These are phyloP conservation scores for Chaetomiaceae sp. DNA, from an alignment of 2,329 filamentous ascomycete genomes.

Conservation along the genomic window DNA sequence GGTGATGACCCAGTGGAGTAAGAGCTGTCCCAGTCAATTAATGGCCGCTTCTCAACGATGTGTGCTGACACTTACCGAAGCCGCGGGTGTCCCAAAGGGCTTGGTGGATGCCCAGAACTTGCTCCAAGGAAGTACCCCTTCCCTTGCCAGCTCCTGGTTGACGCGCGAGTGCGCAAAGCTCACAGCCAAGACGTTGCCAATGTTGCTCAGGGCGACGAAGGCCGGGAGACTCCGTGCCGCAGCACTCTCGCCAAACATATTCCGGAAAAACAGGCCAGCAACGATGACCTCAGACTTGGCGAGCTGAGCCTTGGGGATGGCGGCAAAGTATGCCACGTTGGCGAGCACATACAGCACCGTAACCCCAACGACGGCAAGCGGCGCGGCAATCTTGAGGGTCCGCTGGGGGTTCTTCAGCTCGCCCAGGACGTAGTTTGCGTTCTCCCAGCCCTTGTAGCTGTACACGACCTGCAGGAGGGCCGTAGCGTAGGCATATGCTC, in stretches of 20 bases:
- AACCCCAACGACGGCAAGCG: slow-evolving; percentile 53
- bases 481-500: slow-evolving; percentile 47
- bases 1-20: slow-evolving; percentile 63
- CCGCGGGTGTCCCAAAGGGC: slow-evolving; percentile 59
- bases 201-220: slow-evolving; percentile 56
- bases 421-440: slow-evolving; percentile 57
- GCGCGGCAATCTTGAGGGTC: slow-evolving; percentile 51
- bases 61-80: slow-evolving; percentile 32
- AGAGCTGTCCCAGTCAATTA: slow-evolving; percentile 34
- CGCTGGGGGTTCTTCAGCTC: slow-evolving; percentile 36
- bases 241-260: slow-evolving; percentile 52
- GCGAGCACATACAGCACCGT: slow-evolving; percentile 59
- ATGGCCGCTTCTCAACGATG: too few species aligned
- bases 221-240: slow-evolving; percentile 49
- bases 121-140: slow-evolving; percentile 62
- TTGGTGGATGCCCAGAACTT: slow-evolving; percentile 64
- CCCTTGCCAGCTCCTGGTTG: slow-evolving; percentile 65
- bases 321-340: slow-evolving; percentile 63
- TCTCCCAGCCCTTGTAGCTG: slow-evolving; percentile 55
- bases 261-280: slow-evolving; percentile 57
- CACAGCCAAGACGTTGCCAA: slow-evolving; percentile 59
- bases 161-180: slow-evolving; percentile 56
- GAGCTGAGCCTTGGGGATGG: slow-evolving; percentile 55
- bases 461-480: slow-evolving; percentile 56
- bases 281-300: slow-evolving; percentile 59